phyloP scores from a whole-genome alignment of 106 monocot genomes.

The Alisma plantagoaquatica region DNA sequence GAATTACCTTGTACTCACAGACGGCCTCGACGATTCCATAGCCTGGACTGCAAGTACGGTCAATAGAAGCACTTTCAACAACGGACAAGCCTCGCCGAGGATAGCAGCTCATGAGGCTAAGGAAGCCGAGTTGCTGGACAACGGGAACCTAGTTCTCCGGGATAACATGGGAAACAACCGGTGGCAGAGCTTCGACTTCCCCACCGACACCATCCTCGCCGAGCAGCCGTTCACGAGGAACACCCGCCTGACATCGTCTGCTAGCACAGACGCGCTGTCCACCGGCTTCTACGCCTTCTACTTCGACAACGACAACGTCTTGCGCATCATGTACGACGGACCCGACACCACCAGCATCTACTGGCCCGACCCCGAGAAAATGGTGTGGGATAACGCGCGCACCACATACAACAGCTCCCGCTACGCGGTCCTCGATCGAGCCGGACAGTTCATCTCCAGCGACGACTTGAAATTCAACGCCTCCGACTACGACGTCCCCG shows the following conservation, averaged over 20 bases:
- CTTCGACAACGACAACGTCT: slow-evolving; percentile 1
- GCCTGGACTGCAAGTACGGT: slow-evolving; percentile 35
- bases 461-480: slow-evolving; percentile 21
- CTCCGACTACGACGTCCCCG: slow-evolving; percentile 18
- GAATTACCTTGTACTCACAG: slow-evolving; percentile 5
- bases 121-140: slow-evolving; percentile 13
- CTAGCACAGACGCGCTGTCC: neutral
- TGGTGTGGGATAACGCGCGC: slow-evolving; percentile 12
- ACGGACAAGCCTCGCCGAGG: no score
- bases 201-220: slow-evolving; percentile 16
- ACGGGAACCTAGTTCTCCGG: slow-evolving; percentile 33
- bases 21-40: slow-evolving; percentile 9
- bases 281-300: slow-evolving; percentile 10
- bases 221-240: slow-evolving; percentile 24
- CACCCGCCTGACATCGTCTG: slow-evolving; percentile 5
- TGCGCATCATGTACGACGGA: neutral
- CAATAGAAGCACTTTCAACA: no score
- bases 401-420: slow-evolving; percentile 39
- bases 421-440: slow-evolving; percentile 18
- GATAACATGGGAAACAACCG: no score
- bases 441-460: slow-evolving; percentile 16
- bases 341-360: slow-evolving; percentile 29
- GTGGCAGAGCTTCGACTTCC: no score
- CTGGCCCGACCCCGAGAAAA: slow-evolving; percentile 26
- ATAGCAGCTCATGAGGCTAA: slow-evolving; percentile 9